Evolutionary conservation across 306 rosid genomes (phyloP), one percentile per base, ranked within the genome.

Genomic region (Ochetophila trinervis): DNA sequence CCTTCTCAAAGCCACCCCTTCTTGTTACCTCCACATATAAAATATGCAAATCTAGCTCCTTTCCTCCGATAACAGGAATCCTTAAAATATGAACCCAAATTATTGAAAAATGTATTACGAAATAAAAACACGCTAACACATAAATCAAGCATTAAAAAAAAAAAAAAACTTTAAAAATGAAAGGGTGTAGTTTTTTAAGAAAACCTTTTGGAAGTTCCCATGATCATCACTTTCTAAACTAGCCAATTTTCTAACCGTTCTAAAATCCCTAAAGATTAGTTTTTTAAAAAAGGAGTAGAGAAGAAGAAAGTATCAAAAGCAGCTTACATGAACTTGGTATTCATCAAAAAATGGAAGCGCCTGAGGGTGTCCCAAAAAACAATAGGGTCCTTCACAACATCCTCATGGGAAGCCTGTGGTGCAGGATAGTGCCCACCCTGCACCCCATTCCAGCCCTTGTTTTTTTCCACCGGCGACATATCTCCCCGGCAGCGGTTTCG

Each of bases 31-130:
- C 99, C 65, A 78, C 84, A 73, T 94, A 94, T 19, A 94, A 82
- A 44, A 80, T 74, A 78, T 94, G 97, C 88, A 94, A 86, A 72
- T 94, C 96, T 30, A 94, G 89, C 56, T 94, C 96, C 79, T 88
- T 90, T 34, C 99, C 99, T 63, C 99, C 99, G 74, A 90, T 90
- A 76, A 94, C 99, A 78, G 96, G 99, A 78, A 90, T 74, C 97
- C 99, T 94, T 76, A 2, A 57, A 13, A 74, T 58, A 63, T 22
- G 22, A 62, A 35, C 23, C 17, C n/a, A 56, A 53, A 35, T 15
- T 51, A 24, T 51, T 20, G 35, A 34, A 70, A 23, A n/a, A 63
- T n/a, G 67, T 63, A 3, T 9, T 40, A 36, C 48, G 21, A 27
- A 11, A 61, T 78, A 35, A 47, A 65, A 65, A 2, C 53, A 21